phyloP scores from a whole-genome alignment of 768 basidiomycete genomes.

The Clitopilus passeckerianus region DNA sequence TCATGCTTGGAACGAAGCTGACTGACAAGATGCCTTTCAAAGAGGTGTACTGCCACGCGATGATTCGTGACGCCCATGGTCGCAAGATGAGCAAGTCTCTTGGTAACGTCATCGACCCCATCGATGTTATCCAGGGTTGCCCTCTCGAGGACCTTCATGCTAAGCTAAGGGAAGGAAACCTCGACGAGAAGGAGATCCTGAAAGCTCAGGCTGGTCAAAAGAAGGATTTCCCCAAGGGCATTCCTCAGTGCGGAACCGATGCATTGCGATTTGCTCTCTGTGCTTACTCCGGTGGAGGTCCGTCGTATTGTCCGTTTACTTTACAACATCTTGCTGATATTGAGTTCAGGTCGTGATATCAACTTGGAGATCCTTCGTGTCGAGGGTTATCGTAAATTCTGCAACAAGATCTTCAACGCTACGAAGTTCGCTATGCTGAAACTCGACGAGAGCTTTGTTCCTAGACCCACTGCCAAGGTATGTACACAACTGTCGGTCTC shows the following conservation, averaged over 20 bases:
- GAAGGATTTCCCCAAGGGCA: constrained; percentile 98
- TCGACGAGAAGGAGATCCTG: constrained; percentile 87
- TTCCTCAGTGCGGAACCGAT: constrained; percentile 97
- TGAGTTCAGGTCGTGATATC: constrained; percentile 79
- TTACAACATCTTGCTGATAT: not conserved
- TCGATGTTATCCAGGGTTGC: constrained; percentile 89
- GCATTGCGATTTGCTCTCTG: constrained; percentile 93
- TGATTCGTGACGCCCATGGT: constrained; percentile 98
- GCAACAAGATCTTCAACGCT: constrained; percentile 99
- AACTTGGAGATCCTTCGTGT: constrained; percentile 94
- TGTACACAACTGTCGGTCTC: constrained; percentile 7
- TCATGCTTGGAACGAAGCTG: constrained; percentile 82
- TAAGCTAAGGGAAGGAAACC: constrained; percentile 85
- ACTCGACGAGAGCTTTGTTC: constrained; percentile 79
- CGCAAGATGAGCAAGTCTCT: constrained; percentile 99
- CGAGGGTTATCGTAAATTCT: constrained; percentile 98
- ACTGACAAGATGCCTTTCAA: constrained; percentile 91
- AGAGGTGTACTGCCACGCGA: constrained; percentile 96
- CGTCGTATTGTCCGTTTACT: not conserved
- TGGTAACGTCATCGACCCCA: constrained; percentile 96
- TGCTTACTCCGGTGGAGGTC: constrained; percentile 89
- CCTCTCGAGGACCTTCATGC: constrained; percentile 75
- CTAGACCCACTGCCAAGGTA: constrained; percentile 66
- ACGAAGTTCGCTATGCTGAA: constrained; percentile 99
- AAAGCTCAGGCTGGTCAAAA: constrained; percentile 96